Evolutionary conservation across 2,329 filamentous ascomycete species (phyloP).

Genomic region (Sporothrix brunneoviolacea): DNA sequence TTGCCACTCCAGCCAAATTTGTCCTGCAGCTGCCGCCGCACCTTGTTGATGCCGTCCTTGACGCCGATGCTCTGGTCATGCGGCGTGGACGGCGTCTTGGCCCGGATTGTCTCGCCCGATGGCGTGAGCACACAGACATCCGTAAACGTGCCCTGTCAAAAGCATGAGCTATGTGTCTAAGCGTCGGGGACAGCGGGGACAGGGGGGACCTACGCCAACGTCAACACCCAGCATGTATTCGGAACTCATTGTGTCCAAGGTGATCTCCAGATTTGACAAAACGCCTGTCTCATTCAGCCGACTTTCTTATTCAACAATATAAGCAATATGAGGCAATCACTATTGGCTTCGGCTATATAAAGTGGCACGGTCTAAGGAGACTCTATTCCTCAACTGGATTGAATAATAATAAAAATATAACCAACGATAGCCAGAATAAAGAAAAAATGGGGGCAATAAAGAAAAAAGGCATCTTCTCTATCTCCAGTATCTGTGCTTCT

Average conservation of each 20-base stretch:
- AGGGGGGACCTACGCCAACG: constrained; percentile 19
- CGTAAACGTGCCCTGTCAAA: constrained; percentile 36
- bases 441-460: too few species aligned
- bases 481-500: too few species aligned
- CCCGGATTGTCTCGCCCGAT: constrained; percentile 34
- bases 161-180: neutral
- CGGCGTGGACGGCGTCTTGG: constrained; percentile 39
- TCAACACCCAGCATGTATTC: constrained; percentile 23
- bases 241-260: neutral
- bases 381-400: too few species aligned
- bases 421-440: too few species aligned
- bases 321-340: neutral
- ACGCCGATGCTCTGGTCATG: constrained; percentile 41
- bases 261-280: too few species aligned
- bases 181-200: neutral
- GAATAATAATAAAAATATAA: too few species aligned
- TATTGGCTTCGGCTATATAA: neutral
- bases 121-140: constrained; percentile 42
- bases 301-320: neutral
- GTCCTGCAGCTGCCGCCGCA: constrained; percentile 31
- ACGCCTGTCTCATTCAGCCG: too few species aligned
- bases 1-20: constrained; percentile 35
- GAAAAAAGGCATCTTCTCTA: too few species aligned
- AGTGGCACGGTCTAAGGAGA: too few species aligned
- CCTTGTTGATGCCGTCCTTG: constrained; percentile 37